Conservation (phyloP, 352 stramenopile genomes). For the Phytophthora tubulina region DNA sequence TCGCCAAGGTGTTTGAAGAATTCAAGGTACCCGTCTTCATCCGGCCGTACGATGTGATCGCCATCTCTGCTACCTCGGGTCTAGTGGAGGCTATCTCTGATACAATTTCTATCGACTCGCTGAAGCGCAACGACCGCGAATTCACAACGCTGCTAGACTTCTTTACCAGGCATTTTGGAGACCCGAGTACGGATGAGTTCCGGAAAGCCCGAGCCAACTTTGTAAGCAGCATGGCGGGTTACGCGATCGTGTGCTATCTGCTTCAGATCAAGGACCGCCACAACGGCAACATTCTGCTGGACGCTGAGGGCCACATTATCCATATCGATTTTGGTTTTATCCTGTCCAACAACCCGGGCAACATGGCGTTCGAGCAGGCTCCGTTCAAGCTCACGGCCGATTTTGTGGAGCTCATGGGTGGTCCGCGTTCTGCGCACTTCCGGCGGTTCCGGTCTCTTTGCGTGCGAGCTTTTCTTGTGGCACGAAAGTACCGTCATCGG, state of each 20-base stretch:
- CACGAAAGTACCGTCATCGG: slow-evolving; percentile 95
- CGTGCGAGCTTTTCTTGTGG: slow-evolving; percentile 95
- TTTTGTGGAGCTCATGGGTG: slow-evolving; percentile 97
- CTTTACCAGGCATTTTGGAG: slow-evolving; percentile 94
- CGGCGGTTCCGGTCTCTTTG: slow-evolving; percentile 96
- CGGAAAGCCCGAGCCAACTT: slow-evolving; percentile 88
- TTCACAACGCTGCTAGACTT: slow-evolving; percentile 95
- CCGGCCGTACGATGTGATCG: slow-evolving; percentile 97
- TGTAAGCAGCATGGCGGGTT: slow-evolving; percentile 85
- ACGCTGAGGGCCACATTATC: slow-evolving; percentile 96
- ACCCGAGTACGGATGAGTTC: slow-evolving; percentile 75
- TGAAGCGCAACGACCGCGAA: slow-evolving; percentile 97
- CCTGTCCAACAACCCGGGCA: slow-evolving; percentile 94
- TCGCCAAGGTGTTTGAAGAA: slow-evolving; percentile 95
- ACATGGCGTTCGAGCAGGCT: slow-evolving; percentile 95
- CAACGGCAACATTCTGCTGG: slow-evolving; percentile 98
- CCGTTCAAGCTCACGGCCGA: slow-evolving; percentile 98
- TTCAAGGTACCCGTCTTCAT: slow-evolving; percentile 95
- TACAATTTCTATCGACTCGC: slow-evolving; percentile 97
- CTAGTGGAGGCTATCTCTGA: slow-evolving; percentile 98
- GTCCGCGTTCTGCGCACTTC: slow-evolving; percentile 93
- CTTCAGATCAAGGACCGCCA: slow-evolving; percentile 98
- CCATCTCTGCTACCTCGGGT: slow-evolving; percentile 93
- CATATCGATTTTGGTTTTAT: slow-evolving; percentile 98
- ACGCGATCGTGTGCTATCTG: slow-evolving; percentile 97